phyloP scores from a whole-genome alignment of 1,284 basidiomycete genomes.

The Ganoderma meredithae region DNA sequence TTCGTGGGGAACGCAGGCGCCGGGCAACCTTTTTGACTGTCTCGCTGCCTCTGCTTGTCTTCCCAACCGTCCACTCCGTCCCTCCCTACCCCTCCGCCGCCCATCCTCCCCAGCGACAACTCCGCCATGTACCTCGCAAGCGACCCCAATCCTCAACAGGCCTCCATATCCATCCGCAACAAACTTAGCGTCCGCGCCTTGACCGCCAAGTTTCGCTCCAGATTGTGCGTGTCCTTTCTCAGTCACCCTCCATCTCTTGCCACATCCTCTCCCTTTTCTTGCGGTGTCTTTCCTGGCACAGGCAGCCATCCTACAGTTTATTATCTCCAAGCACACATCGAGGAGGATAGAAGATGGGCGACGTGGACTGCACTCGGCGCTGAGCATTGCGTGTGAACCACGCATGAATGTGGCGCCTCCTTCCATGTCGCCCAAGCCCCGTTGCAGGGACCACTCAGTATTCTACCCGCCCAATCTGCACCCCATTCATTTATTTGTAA shows the following conservation, averaged over 20 bases:
- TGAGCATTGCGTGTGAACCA: constrained; percentile 23
- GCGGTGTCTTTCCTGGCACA: too few relatives aligned
- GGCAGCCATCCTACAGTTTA: too few relatives aligned
- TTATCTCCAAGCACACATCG: too few relatives aligned
- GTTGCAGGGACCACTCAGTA: background rate
- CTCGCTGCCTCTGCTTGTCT: constrained; percentile 18
- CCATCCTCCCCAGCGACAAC: constrained; percentile 23
- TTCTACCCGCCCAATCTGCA: background rate
- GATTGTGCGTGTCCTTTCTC: constrained; percentile 24
- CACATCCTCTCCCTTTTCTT: background rate
- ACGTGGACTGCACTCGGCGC: background rate
- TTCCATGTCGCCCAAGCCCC: background rate
- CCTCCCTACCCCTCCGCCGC: constrained; percentile 4
- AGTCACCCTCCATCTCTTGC: background rate
- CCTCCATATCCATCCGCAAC: constrained; percentile 10
- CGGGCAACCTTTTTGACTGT: constrained; percentile 31
- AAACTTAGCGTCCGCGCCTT: constrained; percentile 22
- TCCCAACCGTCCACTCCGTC: constrained; percentile 17
- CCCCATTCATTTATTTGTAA: background rate
- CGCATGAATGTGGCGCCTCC: constrained; percentile 17
- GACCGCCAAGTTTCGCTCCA: constrained; percentile 27
- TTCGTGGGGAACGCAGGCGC: constrained; percentile 16
- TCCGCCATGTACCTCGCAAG: constrained; percentile 19
- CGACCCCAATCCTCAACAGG: constrained; percentile 12
- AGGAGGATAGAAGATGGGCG: background rate